A percentile compares a stretch with the other conserved stretches of the same genome.
phyloP scores from a whole-genome alignment of 2,329 filamentous ascomycete species.

The Colletotrichum sansevieriae region DNA sequence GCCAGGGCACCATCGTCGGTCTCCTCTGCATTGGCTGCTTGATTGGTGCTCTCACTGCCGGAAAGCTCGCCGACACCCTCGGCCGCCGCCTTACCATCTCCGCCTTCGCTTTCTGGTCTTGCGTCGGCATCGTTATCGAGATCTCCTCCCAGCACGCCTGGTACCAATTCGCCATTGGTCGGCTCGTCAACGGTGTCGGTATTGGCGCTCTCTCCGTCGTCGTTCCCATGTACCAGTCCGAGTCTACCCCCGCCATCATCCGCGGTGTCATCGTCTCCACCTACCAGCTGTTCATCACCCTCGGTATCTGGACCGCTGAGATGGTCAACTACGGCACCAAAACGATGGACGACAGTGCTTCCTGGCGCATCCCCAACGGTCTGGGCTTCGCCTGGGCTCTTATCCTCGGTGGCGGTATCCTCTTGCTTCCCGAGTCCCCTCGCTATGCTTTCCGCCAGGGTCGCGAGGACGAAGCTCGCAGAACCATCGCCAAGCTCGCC shows the following conservation, averaged over 20 bases:
- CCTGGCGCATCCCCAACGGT: conserved; percentile 74
- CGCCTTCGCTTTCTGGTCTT: conserved; percentile 72
- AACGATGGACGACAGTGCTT: conserved; percentile 56
- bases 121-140: conserved; percentile 73
- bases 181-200: conserved; percentile 75
- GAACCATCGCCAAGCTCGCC: conserved; percentile 61
- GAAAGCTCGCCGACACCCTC: conserved; percentile 71
- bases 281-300: conserved; percentile 78
- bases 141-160: conserved; percentile 68
- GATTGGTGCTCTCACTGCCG: conserved; percentile 68
- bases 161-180: conserved; percentile 75
- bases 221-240: conserved; percentile 77
- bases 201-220: conserved; percentile 74
- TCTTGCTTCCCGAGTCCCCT: conserved; percentile 68
- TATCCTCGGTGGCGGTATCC: conserved; percentile 62
- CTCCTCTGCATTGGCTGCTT: conserved; percentile 72
- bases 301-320: conserved; percentile 73
- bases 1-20: conserved; percentile 74
- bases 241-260: conserved; percentile 74
- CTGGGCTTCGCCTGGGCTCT: conserved; percentile 69
- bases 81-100: conserved; percentile 74
- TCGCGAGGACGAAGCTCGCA: conserved; percentile 61
- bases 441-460: conserved; percentile 64
- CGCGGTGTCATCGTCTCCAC: conserved; percentile 73
- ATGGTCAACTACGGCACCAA: conserved; percentile 74